phyloP scores from a whole-genome alignment of 2,329 filamentous ascomycete species.

The Lasiodiplodia sp. region DNA sequence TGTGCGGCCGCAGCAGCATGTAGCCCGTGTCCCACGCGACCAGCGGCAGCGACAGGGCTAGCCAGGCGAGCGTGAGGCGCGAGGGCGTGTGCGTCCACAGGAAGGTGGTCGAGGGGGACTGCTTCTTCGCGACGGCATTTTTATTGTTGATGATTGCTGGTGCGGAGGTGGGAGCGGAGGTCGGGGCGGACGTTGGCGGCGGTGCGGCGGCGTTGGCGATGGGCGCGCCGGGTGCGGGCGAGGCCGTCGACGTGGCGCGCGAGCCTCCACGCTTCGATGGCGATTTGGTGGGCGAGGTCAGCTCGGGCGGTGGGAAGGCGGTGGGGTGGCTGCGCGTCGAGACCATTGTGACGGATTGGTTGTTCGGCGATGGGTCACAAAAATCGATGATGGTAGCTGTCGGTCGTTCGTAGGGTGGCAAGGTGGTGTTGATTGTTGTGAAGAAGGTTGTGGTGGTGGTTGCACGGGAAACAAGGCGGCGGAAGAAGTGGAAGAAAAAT shows the following conservation, averaged over 20 bases:
- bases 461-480: slow-evolving; percentile 1
- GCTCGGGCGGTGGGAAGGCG: slow-evolving; percentile 45
- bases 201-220: slow-evolving; percentile 28
- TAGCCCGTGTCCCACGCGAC: slow-evolving; percentile 84
- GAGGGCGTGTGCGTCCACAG: slow-evolving; percentile 68
- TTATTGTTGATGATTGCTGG: no score
- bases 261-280: slow-evolving; percentile 41
- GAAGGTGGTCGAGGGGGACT: slow-evolving; percentile 30
- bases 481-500: not conserved
- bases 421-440: slow-evolving; percentile 16
- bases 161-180: not conserved
- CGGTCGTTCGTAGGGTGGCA: not conserved
- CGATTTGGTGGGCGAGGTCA: slow-evolving; percentile 45
- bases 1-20: slow-evolving; percentile 79
- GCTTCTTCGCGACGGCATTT: slow-evolving; percentile 29
- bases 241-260: slow-evolving; percentile 35
- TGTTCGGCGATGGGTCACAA: not conserved
- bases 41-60: slow-evolving; percentile 76
- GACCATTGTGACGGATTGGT: slow-evolving; percentile 42
- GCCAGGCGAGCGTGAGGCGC: slow-evolving; percentile 71
- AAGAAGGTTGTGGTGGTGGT: slow-evolving; percentile 1
- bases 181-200: not conserved
- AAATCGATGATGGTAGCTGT: not conserved
- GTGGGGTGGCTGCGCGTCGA: slow-evolving; percentile 49
- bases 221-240: slow-evolving; percentile 35